These are phyloP conservation scores for Wickerhamomyces subpelliculosus DNA, from an alignment of 805 yeast genomes.

Conservation along the genomic window DNA sequence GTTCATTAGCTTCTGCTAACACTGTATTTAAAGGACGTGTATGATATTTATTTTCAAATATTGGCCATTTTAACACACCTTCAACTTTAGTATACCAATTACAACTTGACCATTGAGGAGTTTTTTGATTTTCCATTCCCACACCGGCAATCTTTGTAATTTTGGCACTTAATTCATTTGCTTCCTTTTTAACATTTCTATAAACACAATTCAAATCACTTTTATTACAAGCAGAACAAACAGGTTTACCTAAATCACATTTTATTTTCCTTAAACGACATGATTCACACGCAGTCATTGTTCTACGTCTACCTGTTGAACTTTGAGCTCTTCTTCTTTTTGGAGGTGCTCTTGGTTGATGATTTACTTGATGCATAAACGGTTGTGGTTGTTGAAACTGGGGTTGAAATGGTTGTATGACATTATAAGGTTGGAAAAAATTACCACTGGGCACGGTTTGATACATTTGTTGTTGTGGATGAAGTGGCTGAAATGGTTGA, in stretches of 20 bases:
- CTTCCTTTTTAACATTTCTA: slow-evolving; percentile 4
- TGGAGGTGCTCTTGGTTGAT: background rate
- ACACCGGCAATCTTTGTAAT: slow-evolving; percentile 5
- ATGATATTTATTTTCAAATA: slow-evolving; percentile 8
- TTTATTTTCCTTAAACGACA: slow-evolving; percentile 41
- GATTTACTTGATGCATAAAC: background rate
- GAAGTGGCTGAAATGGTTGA: background rate
- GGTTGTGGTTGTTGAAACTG: background rate
- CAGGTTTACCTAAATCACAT: slow-evolving; percentile 39
- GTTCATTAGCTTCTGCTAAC: slow-evolving; percentile 5
- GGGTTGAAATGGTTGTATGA: background rate
- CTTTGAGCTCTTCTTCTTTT: slow-evolving; percentile 1
- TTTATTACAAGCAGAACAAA: slow-evolving; percentile 35
- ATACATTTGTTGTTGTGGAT: too few species aligned
- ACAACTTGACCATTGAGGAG: slow-evolving; percentile 15
- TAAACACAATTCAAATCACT: slow-evolving; percentile 12
- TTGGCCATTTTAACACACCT: slow-evolving; percentile 15
- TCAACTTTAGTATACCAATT: slow-evolving; percentile 16
- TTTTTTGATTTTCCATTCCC: background rate
- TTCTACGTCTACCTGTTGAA: slow-evolving; percentile 8
- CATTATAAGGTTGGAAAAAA: too few species aligned
- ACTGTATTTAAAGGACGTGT: slow-evolving; percentile 6
- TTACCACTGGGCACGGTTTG: too few species aligned
- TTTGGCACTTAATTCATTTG: slow-evolving; percentile 1
- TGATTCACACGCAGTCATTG: slow-evolving; percentile 29